Evolutionary conservation across 2,329 filamentous ascomycete genomes (phyloP), one percentile per base, ranked within the genome.

Genomic region (Talaromyces sp.): DNA sequence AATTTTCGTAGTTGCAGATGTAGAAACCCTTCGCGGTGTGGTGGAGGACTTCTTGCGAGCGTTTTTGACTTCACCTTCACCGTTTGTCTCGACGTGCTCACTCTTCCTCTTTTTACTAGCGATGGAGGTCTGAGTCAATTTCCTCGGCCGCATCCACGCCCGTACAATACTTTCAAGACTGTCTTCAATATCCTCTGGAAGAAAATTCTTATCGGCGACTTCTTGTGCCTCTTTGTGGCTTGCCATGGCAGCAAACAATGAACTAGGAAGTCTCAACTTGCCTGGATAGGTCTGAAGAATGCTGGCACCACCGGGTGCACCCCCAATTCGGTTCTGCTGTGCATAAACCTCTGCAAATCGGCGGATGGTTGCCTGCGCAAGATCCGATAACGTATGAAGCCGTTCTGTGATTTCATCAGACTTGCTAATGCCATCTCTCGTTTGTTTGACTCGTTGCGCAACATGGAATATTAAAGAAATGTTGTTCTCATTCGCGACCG

Each of bases 391-490:
- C 6, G 93, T 88, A 74, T 97, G 96, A 0, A 99, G 83, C 67
- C 78, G 75, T 33, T 74, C 75, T n/a, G 75, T 78, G 10, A 81
- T 76, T 24, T 75, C 72, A 33, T 80, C 76, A 0, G 87, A 75
- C 54, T 77, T 85, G 27, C 85, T 84, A 66, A 98, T 87, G 13
- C 87, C 90, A 75, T 99, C 95, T 48, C 87, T 85, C 10, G 93
- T 91, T 76, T 94, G 91, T 82, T 99, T 99, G 63, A 97, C 89
- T 10, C 93, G 88, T 77, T 98, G 93, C 13, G 93, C 93, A 67
- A 97, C 91, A 76, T 95, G 92, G 81, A 91, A 95, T 47, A 99
- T 93, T 67, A 97, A 82, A 0, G 91, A 90, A 16, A 98, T 83
- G 71, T 97, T 99, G 52, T 91, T 87, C 75, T 96, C 91, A 0